Percentiles rank a stretch among this genome's conserved stretches.
phyloP scores from a whole-genome alignment of 768 basidiomycete species.

The Boletus sp. region DNA sequence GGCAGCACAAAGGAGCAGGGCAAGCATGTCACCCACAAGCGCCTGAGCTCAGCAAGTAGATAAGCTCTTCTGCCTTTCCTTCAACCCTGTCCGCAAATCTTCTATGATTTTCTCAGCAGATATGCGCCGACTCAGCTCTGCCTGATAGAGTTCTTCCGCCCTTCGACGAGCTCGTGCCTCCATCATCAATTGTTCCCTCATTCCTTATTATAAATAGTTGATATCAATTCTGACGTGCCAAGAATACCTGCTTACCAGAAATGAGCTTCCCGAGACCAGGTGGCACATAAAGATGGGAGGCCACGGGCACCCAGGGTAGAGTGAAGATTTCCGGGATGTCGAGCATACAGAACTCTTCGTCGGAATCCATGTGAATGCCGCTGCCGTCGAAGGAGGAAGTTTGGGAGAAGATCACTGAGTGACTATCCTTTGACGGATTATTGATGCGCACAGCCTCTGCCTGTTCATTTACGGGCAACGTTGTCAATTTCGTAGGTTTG shows the following conservation, averaged over 20 bases:
- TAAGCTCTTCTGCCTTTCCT: background rate
- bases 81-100: constrained; percentile 13
- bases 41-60: background rate
- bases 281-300: constrained; percentile 33
- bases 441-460: background rate
- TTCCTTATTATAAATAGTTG: constrained; percentile 16
- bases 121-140: constrained; percentile 31
- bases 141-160: constrained; percentile 31
- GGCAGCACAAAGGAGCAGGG: background rate
- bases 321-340: constrained; percentile 32
- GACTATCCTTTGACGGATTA: background rate
- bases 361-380: background rate
- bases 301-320: constrained; percentile 33
- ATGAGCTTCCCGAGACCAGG: constrained; percentile 34
- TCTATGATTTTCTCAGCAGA: constrained; percentile 27
- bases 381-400: background rate
- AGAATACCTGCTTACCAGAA: constrained; percentile 25
- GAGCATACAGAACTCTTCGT: constrained; percentile 33
- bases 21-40: background rate
- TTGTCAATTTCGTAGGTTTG: background rate
- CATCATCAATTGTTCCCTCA: constrained; percentile 33
- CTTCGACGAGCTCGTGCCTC: constrained; percentile 33
- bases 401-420: background rate
- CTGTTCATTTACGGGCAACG: background rate
- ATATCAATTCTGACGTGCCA: background rate